Evolutionary conservation across 768 basidiomycete genomes (phyloP).

Genomic region (Psilocybe sp.): DNA sequence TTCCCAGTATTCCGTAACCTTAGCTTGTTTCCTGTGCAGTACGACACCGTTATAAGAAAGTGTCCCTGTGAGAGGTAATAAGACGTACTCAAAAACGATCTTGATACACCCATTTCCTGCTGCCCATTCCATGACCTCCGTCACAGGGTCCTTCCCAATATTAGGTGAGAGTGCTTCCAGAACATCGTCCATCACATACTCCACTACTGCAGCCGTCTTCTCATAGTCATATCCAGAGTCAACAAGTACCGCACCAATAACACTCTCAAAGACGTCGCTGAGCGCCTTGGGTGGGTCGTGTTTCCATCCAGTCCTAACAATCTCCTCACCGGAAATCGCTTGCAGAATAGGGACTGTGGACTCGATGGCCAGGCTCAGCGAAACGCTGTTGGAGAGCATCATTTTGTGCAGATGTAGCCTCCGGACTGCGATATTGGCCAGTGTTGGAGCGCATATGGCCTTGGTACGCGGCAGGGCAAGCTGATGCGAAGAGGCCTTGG

Average conservation of each 20-base stretch:
- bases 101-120: constrained; percentile 54
- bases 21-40: constrained; percentile 18
- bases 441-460: constrained; percentile 70
- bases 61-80: background rate
- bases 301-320: constrained; percentile 71
- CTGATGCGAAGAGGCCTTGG: constrained; percentile 70
- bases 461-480: constrained; percentile 69
- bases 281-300: constrained; percentile 85
- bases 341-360: constrained; percentile 60
- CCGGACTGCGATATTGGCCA: constrained; percentile 68
- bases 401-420: constrained; percentile 66
- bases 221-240: constrained; percentile 79
- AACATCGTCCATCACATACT: constrained; percentile 65
- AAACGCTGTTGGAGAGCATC: constrained; percentile 65
- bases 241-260: constrained; percentile 80
- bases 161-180: constrained; percentile 57
- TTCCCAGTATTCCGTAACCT: constrained; percentile 15
- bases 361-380: constrained; percentile 62
- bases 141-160: constrained; percentile 68
- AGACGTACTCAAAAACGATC: constrained; percentile 26
- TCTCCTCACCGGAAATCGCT: constrained; percentile 52
- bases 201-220: constrained; percentile 55
- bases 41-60: background rate
- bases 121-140: constrained; percentile 68
- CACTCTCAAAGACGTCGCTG: constrained; percentile 82